phyloP scores from a whole-genome alignment of 148 eudicot species.

The Diospyros lotus region DNA sequence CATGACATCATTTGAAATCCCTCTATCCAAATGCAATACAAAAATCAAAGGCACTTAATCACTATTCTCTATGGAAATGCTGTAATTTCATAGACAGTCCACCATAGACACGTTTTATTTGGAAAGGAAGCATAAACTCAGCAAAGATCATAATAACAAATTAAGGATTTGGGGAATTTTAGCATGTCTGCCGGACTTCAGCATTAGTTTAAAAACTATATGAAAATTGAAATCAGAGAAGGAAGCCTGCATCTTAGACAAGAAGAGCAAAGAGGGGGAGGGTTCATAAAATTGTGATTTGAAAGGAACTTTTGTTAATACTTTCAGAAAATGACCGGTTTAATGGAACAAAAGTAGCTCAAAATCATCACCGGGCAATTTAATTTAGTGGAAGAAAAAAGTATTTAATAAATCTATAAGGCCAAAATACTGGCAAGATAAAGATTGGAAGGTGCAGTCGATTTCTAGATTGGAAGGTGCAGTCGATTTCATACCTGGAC shows the following conservation, averaged over 20 bases:
- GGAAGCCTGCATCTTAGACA: background rate
- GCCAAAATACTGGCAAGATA: too few relatives aligned
- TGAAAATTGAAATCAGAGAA: background rate
- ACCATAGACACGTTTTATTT: too few relatives aligned
- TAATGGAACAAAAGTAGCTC: background rate
- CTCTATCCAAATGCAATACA: too few relatives aligned
- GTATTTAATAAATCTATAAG: background rate
- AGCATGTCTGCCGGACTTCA: background rate
- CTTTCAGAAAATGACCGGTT: background rate
- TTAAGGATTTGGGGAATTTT: background rate
- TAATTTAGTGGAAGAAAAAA: background rate
- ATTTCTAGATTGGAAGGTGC: background rate
- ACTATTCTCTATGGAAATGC: too few relatives aligned
- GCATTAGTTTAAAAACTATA: background rate
- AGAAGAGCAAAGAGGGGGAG: background rate
- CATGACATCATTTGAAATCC: background rate
- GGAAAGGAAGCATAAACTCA: too few relatives aligned
- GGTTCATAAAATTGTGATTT: background rate
- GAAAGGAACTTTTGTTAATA: background rate
- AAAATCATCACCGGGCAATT: background rate
- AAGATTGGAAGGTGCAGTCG: background rate
- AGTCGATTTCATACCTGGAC: slow-evolving; percentile 52
- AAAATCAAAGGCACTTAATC: too few relatives aligned
- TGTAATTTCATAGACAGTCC: too few relatives aligned
- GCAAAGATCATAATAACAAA: background rate